phyloP scores from a whole-genome alignment of 2,329 filamentous ascomycete genomes.

The Berkeleyomyces basicola region DNA sequence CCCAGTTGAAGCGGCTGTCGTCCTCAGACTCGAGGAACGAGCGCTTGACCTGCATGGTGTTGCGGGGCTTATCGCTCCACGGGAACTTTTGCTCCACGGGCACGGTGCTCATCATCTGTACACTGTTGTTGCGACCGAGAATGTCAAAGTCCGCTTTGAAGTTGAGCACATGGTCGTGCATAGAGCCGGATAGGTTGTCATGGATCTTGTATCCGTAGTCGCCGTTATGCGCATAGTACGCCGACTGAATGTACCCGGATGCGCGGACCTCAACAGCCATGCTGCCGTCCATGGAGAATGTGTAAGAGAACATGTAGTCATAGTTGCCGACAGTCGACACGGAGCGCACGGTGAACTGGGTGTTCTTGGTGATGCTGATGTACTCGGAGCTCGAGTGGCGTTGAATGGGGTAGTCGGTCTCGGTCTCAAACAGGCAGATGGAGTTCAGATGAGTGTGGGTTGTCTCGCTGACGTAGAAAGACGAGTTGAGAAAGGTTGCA shows the following conservation, averaged over 20 bases:
- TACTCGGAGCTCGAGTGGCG: constrained; percentile 20
- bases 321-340: constrained; percentile 26
- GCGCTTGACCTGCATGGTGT: constrained; percentile 21
- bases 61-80: constrained; percentile 23
- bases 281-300: constrained; percentile 23
- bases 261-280: constrained; percentile 25
- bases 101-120: constrained; percentile 21
- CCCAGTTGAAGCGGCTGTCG: constrained; percentile 22
- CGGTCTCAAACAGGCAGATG: constrained; percentile 26
- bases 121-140: constrained; percentile 21
- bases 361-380: constrained; percentile 20
- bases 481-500: constrained; percentile 23
- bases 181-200: constrained; percentile 20
- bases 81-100: constrained; percentile 21
- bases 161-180: constrained; percentile 25
- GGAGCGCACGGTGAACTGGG: constrained; percentile 17
- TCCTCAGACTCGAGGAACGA: constrained; percentile 17
- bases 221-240: constrained; percentile 21
- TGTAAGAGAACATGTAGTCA: constrained; percentile 25
- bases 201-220: constrained; percentile 23
- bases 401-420: constrained; percentile 22
- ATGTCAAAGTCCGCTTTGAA: constrained; percentile 28
- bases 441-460: constrained; percentile 20
- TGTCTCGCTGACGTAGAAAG: constrained; percentile 19
- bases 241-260: constrained; percentile 23